These are phyloP conservation scores for Globisporangium acanthophoron DNA, from an alignment of 352 stramenopile genomes.

Conservation along the genomic window DNA sequence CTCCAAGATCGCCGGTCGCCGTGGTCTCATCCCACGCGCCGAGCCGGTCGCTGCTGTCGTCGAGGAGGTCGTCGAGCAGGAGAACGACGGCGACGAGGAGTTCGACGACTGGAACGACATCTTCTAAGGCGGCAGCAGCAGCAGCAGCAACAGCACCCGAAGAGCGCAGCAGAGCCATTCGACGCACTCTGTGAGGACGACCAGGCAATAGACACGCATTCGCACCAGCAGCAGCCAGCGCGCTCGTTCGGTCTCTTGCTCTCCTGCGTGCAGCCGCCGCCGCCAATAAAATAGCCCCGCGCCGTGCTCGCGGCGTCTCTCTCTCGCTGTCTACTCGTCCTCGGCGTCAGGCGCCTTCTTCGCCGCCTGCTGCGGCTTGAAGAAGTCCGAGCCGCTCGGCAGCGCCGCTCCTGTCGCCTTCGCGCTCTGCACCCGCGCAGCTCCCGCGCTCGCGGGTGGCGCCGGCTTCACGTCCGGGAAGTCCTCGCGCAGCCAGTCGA, in stretches of 20 bases:
- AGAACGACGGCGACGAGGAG: slow-evolving; percentile 67
- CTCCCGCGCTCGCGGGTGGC: slow-evolving; percentile 1
- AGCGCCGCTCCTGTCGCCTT: slow-evolving; percentile 13
- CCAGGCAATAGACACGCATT: slow-evolving; percentile 6
- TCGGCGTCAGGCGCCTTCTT: neutral
- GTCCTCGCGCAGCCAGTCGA: slow-evolving; percentile 86
- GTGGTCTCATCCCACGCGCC: slow-evolving; percentile 72
- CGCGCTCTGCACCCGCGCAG: slow-evolving; percentile 16
- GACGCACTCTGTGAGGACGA: neutral
- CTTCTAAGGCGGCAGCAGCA: slow-evolving; percentile 41
- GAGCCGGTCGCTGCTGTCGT: slow-evolving; percentile 57
- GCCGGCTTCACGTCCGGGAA: slow-evolving; percentile 56
- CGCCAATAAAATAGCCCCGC: neutral
- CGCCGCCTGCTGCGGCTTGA: slow-evolving; percentile 19
- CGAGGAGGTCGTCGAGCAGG: slow-evolving; percentile 57
- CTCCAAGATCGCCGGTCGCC: slow-evolving; percentile 82
- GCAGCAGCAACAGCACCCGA: too few relatives aligned
- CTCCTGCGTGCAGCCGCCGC: neutral
- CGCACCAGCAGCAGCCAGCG: neutral
- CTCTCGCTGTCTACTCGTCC: neutral
- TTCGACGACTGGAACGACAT: slow-evolving; percentile 88
- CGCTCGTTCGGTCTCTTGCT: slow-evolving; percentile 4
- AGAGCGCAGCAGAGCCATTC: neutral
- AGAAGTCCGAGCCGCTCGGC: slow-evolving; percentile 43
- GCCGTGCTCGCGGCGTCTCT: neutral